Percentiles rank a stretch among this genome's conserved stretches.
phyloP scores from a whole-genome alignment of 1,284 basidiomycete species.

The Puccinia coronata region DNA sequence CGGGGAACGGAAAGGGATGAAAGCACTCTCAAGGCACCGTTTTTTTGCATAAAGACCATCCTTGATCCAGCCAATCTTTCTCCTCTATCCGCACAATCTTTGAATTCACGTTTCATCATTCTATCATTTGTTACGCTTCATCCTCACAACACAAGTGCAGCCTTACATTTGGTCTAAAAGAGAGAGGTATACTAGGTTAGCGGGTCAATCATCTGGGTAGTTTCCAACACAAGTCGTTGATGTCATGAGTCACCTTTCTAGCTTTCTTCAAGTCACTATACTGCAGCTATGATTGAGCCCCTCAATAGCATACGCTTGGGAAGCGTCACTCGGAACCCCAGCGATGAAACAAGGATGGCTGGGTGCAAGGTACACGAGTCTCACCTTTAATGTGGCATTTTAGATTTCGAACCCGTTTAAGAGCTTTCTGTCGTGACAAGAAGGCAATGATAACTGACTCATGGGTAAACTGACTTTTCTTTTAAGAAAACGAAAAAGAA shows the following conservation, averaged over 20 bases:
- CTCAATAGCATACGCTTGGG: background rate
- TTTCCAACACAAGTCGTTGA: background rate
- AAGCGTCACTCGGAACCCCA: background rate
- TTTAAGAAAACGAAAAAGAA: background rate
- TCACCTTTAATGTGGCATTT: too few species aligned
- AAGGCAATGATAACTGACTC: too few species aligned
- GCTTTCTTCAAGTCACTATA: background rate
- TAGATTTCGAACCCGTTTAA: too few species aligned
- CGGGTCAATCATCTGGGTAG: background rate
- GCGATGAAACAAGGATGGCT: slow-evolving; percentile 2
- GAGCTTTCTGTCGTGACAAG: too few species aligned
- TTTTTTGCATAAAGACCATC: background rate
- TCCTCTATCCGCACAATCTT: too few species aligned
- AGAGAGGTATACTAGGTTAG: background rate
- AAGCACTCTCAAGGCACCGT: too few species aligned
- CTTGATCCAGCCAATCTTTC: background rate
- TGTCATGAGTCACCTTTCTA: background rate
- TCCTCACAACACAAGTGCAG: too few species aligned
- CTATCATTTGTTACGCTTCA: too few species aligned
- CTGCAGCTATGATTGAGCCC: background rate
- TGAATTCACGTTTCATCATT: too few species aligned
- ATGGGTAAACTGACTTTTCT: too few species aligned
- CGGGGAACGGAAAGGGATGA: background rate
- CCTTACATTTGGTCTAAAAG: background rate
- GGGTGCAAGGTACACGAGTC: background rate